These are phyloP conservation scores for Lindgomyces ingoldianus DNA, from an alignment of 495 filamentous ascomycete genomes.

Conservation along the genomic window DNA sequence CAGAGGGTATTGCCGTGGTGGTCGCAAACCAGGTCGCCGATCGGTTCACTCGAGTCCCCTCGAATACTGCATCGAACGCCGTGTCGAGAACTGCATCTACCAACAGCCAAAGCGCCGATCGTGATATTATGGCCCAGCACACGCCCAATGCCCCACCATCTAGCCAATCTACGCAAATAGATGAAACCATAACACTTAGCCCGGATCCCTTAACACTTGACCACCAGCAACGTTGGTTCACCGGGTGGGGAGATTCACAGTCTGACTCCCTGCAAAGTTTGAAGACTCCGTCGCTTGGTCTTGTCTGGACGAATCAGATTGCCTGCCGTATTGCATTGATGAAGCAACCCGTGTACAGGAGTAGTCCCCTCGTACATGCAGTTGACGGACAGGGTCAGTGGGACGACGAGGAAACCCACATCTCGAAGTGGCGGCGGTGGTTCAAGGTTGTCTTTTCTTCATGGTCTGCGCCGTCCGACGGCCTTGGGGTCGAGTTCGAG, in stretches of 20 bases:
- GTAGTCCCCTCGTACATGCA: slow-evolving; percentile 19
- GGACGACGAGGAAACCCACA: slow-evolving; percentile 39
- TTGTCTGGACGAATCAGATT: slow-evolving; percentile 89
- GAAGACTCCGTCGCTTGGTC: slow-evolving; percentile 84
- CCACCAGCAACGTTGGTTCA: slow-evolving; percentile 91
- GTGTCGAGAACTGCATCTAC: slow-evolving; percentile 22
- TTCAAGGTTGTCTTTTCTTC: slow-evolving; percentile 82
- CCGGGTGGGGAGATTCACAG: slow-evolving; percentile 79
- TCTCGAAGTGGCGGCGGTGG: slow-evolving; percentile 57
- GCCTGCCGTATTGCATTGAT: slow-evolving; percentile 77
- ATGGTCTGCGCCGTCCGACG: slow-evolving; percentile 54
- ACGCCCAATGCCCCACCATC: not conserved
- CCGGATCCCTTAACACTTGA: slow-evolving; percentile 65
- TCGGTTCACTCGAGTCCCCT: slow-evolving; percentile 56
- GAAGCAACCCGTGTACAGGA: slow-evolving; percentile 45
- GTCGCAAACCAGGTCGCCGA: slow-evolving; percentile 97
- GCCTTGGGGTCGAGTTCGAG: slow-evolving; percentile 31
- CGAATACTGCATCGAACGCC: slow-evolving; percentile 5
- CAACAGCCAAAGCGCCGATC: slow-evolving; percentile 28
- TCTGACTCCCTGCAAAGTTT: slow-evolving; percentile 41
- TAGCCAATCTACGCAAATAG: slow-evolving; percentile 39
- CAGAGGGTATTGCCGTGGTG: slow-evolving; percentile 76
- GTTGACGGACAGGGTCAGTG: slow-evolving; percentile 38
- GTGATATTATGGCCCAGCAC: slow-evolving; percentile 1
- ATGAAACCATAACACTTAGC: slow-evolving; percentile 45